Evolutionary conservation across 805 yeast genomes (phyloP), one percentile per base, ranked within the genome.

Genomic region (Maudiozyma saulgeensis): DNA sequence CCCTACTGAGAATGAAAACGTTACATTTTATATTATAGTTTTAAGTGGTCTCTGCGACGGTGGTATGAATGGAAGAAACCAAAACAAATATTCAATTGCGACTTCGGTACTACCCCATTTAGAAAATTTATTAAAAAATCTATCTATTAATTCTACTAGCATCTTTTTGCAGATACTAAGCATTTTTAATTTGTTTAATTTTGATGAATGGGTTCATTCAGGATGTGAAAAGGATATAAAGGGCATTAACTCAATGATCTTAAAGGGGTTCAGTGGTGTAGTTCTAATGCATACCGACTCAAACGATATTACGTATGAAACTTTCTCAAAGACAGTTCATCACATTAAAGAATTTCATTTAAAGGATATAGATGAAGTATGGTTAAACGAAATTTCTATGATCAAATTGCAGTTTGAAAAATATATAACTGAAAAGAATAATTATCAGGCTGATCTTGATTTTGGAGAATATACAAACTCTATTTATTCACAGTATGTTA

Each of bases 41-140:
- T 51, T 67, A 3, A 52, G 56, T 46, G 69, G 69, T 4, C 48
- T 66, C 15, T 61, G 65, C 46, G 51, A 54, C 40, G 68, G 68
- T 46, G 63, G 62, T 15, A 46, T 52, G 18, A 44, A 49, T n/a
- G 39, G 50, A 38, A 63, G 58, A 45, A 51, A 51, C n/a, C 63
- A 62, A 45, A 55, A 59, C 6, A 60, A 54, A 48, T 47, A 48
- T 3, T 49, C 49, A 13, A 54, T 57, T 13, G 56, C 58, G 6
- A 55, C 57, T 23, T 45, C 56, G 9, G 50, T 61, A 21, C 26
- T 64, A 13, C 65, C 66, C 4, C 52, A 59, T n/a, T 32, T 60
- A 19, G 54, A 54, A 18, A 51, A 55, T 16, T 51, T 64, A 16
- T 48, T 64, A 19, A 49, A 52, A 11, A 58, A 55, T 25, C 39